A percentile compares a stretch with the other conserved stretches of the same genome.
Conservation (phyloP, 2,329 filamentous ascomycete species). For the Neonectria ditissima region DNA sequence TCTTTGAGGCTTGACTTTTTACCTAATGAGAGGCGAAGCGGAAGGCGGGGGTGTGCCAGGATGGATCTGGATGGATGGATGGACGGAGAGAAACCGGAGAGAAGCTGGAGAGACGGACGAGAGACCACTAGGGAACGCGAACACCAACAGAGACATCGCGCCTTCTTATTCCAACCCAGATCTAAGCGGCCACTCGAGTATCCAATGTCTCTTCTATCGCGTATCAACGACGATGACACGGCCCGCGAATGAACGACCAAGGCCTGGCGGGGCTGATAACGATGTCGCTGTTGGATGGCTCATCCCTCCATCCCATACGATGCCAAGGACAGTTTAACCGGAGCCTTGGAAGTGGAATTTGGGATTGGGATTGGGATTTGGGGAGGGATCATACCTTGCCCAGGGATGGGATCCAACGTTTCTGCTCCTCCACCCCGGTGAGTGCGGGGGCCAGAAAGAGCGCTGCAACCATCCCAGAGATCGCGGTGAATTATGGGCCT, state of each 20-base stretch:
- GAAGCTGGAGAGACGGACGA: conserved; percentile 3
- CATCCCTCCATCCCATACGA: conserved; percentile 13
- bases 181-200: background rate
- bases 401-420: background rate
- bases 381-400: conserved; percentile 4
- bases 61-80: conserved; percentile 5
- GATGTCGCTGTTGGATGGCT: conserved; percentile 6
- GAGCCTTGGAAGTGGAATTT: conserved; percentile 15
- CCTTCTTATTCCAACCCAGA: conserved; percentile 20
- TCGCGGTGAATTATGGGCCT: conserved; percentile 18
- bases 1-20: conserved; percentile 14
- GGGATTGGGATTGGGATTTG: conserved; percentile 13
- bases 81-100: conserved; percentile 1
- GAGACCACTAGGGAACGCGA: background rate
- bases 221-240: conserved; percentile 24
- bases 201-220: conserved; percentile 3
- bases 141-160: background rate
- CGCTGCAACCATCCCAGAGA: conserved; percentile 10
- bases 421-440: background rate
- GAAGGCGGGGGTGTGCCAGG: conserved; percentile 13
- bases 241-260: conserved; percentile 11
- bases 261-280: conserved; percentile 31
- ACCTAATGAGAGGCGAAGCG: conserved; percentile 20
- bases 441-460: conserved; percentile 19
- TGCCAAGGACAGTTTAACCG: conserved; percentile 7